Conservation (phyloP, 768 basidiomycete genomes). For the Asterophora parasitica region DNA sequence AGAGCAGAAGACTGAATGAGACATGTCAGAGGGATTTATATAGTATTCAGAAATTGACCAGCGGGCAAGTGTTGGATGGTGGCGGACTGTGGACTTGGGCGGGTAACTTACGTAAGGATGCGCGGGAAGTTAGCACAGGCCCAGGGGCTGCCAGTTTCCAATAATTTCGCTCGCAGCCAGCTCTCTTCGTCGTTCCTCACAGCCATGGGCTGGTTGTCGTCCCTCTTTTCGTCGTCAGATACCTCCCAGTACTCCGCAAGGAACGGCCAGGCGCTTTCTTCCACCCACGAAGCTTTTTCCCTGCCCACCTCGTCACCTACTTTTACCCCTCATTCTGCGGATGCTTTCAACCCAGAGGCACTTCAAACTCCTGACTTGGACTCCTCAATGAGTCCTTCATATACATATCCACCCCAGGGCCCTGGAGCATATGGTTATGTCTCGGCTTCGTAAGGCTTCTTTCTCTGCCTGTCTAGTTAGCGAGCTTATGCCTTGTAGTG, state of each 20-base stretch:
- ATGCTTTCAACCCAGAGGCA: slow-evolving; percentile 54
- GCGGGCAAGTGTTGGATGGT: background rate
- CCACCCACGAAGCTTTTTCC: slow-evolving; percentile 86
- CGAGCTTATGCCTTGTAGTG: slow-evolving; percentile 19
- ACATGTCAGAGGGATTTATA: slow-evolving; percentile 7
- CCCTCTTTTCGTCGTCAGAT: slow-evolving; percentile 53
- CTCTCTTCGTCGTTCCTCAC: background rate
- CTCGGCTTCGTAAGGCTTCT: slow-evolving; percentile 45
- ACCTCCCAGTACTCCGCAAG: slow-evolving; percentile 39
- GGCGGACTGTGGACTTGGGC: no score
- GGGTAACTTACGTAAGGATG: background rate
- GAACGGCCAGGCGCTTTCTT: slow-evolving; percentile 64
- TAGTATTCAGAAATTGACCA: slow-evolving; percentile 1
- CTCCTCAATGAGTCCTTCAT: slow-evolving; percentile 43
- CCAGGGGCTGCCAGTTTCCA: no score
- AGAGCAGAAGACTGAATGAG: background rate
- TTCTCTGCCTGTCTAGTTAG: slow-evolving; percentile 4
- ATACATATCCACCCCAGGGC: slow-evolving; percentile 77
- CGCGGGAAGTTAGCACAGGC: background rate
- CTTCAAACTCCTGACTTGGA: slow-evolving; percentile 46
- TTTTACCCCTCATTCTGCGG: slow-evolving; percentile 42
- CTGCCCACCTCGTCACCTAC: slow-evolving; percentile 71
- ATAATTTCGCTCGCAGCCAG: background rate
- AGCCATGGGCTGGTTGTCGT: slow-evolving; percentile 69
- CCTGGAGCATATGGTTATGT: slow-evolving; percentile 55